These are phyloP conservation scores for Rhododendron simsii DNA, from an alignment of 148 eudicot species.

Conservation along the genomic window DNA sequence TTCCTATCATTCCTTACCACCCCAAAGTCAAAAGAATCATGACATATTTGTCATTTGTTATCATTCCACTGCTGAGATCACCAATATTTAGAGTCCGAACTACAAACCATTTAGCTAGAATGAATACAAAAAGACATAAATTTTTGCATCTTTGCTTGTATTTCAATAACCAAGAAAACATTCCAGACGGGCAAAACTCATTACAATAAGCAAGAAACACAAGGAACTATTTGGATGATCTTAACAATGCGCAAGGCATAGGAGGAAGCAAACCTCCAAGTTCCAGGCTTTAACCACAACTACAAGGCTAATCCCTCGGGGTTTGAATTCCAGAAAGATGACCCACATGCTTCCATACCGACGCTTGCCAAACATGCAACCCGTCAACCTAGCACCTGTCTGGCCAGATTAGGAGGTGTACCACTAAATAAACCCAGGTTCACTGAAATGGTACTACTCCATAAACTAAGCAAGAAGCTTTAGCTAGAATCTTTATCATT, in stretches of 20 bases:
- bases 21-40: slow-evolving; percentile 2
- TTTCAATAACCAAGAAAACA: not conserved
- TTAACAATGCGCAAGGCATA: not conserved
- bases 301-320: not conserved
- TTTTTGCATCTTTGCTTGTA: not conserved
- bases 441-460: not conserved
- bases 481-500: not conserved
- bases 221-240: slow-evolving; percentile 7
- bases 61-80: not conserved
- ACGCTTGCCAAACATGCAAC: not conserved
- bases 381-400: not conserved
- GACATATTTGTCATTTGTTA: not conserved
- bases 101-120: not conserved
- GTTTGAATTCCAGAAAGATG: not conserved
- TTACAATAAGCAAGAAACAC: not conserved
- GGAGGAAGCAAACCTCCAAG: not conserved
- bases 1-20: not conserved
- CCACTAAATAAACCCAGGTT: not conserved
- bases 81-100: not conserved
- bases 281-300: not conserved
- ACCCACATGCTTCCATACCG: not conserved
- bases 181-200: not conserved
- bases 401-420: not conserved
- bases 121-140: not conserved
- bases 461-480: not conserved